These are phyloP conservation scores for Trametes polyzona DNA, from an alignment of 1,284 basidiomycete species.

Conservation along the genomic window DNA sequence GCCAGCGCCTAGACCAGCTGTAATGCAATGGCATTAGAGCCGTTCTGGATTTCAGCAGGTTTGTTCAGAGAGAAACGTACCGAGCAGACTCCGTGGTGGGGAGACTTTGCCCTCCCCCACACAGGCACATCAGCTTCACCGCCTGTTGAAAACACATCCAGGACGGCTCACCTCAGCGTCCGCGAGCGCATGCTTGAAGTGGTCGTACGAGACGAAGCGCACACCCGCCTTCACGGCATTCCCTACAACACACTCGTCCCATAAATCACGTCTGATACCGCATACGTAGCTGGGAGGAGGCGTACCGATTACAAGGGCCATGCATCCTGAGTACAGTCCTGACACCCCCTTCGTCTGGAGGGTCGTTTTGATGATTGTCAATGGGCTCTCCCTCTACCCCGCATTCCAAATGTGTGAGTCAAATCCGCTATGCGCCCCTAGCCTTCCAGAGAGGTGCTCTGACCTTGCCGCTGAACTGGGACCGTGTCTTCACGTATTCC, in stretches of 20 bases:
- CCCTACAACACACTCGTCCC: conserved; percentile 21
- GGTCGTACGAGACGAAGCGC: conserved; percentile 93
- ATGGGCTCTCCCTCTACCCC: conserved; percentile 63
- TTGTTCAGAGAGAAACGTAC: conserved; percentile 44
- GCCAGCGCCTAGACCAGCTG: conserved; percentile 93
- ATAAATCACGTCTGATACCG: neutral
- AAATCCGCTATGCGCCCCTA: neutral
- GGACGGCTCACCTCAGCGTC: conserved; percentile 70
- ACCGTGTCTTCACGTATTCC: conserved; percentile 89
- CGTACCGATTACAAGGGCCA: conserved; percentile 81
- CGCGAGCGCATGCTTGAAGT: conserved; percentile 86
- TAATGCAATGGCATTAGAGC: conserved; percentile 7
- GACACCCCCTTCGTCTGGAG: conserved; percentile 70
- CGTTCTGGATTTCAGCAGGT: neutral
- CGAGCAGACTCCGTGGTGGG: conserved; percentile 82
- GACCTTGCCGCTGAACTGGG: conserved; percentile 79
- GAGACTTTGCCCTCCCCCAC: conserved; percentile 81
- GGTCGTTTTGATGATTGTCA: conserved; percentile 74
- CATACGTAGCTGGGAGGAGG: neutral
- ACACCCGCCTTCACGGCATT: conserved; percentile 94
- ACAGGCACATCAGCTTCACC: conserved; percentile 9
- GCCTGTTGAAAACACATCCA: neutral
- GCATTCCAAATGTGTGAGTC: neutral
- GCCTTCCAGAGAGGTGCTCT: neutral
- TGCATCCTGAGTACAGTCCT: conserved; percentile 87